Base-by-base conservation (phyloP, 1,284 basidiomycete genomes). In the Tilletia horrida region DNA sequence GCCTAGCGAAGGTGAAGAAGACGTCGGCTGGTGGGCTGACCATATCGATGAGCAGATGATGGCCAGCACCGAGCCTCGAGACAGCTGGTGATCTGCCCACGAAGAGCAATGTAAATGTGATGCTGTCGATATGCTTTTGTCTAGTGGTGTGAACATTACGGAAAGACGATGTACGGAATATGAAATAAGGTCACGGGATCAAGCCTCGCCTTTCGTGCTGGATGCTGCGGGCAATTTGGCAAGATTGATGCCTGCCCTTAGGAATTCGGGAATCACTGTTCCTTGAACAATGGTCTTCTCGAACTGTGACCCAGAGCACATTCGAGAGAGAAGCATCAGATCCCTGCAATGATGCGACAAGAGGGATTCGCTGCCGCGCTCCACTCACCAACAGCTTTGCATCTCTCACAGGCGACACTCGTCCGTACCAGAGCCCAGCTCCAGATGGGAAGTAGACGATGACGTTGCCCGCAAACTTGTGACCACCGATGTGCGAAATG, bases 391-490 rank as follows among this genome's bases (percentile, higher is more conserved):
- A 21, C 21, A 27, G 23, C 21, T 52, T 52, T 13, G 11, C 21
- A 52, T 52, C 50, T 21, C 50, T n/a, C 21, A 52, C 62, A 43
- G 59, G 59, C 3, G 43, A 48, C 21, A 95, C 92, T 42, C 94
- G 88, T n/a, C 93, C 94, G 78, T 96, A 96, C 88, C 92, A 94
- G 31, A 95, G 86, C 59, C 88, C 88, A 29, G 88, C 86, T 18
- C 93, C 93, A 66, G 88, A 87, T 0, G 93, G 92, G 68, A 89
- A 90, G 82, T 91, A 89, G 76, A 95, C 90, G 68, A 94, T 89
- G 76, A 92, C 90, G 78, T 95, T 94, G 29, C 94, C 94, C 21
- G 91, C 89, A 80, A 89, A 96, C 73, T 89, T 89, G 84, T 96
- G 93, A 1, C 92, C 93, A 57, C 93, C 92, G 59, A 93, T 86